A percentile compares a stretch with the other conserved stretches of the same genome.
phyloP scores from a whole-genome alignment of 345 rosid genomes.

The Psidium guajava region DNA sequence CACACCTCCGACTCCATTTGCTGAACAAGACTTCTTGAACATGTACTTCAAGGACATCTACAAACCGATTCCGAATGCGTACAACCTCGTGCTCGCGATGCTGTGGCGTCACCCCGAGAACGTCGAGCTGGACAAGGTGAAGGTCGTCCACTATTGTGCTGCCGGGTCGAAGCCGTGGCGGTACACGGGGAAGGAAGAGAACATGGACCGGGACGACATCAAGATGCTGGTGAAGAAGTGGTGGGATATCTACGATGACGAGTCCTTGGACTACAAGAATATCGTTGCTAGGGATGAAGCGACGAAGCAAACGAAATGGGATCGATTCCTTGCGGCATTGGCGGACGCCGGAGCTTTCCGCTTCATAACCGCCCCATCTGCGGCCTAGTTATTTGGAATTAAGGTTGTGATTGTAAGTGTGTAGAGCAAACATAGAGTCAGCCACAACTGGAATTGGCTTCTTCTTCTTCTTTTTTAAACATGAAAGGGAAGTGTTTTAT shows the following conservation, averaged over 20 bases:
- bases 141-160: conserved; percentile 36
- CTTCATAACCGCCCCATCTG: conserved; percentile 22
- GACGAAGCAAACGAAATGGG: not conserved
- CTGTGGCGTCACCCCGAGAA: conserved; percentile 47
- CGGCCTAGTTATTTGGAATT: conserved; percentile 11
- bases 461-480: too few relatives aligned
- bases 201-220: conserved; percentile 37
- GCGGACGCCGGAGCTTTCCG: conserved; percentile 19
- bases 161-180: conserved; percentile 48
- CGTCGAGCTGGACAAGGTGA: conserved; percentile 13
- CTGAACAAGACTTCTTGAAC: conserved; percentile 50
- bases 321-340: conserved; percentile 15
- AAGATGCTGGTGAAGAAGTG: conserved; percentile 27
- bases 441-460: not conserved
- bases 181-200: conserved; percentile 32
- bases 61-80: conserved; percentile 16
- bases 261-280: conserved; percentile 23
- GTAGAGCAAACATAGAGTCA: not conserved
- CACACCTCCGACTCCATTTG: conserved; percentile 36
- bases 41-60: conserved; percentile 30
- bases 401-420: not conserved
- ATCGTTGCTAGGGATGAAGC: not conserved
- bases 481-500: not conserved
- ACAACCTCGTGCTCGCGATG: conserved; percentile 42
- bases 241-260: conserved; percentile 32